A percentile compares a stretch with the other conserved stretches of the same genome.
Evolutionary conservation across 179 eudicot species (phyloP).

Genomic region (Nepenthes alata): DNA sequence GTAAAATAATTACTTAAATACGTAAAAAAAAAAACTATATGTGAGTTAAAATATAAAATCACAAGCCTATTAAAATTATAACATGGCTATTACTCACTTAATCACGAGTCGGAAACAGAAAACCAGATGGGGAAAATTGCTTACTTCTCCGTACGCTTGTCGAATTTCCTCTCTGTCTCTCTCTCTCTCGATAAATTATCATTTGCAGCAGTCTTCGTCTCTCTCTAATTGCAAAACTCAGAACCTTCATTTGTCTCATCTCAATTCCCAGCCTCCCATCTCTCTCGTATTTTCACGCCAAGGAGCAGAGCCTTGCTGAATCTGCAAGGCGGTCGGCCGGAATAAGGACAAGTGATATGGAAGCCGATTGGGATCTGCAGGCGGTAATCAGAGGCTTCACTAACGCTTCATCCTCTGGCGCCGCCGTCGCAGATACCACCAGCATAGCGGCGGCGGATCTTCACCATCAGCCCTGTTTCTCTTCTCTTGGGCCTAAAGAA

Average conservation of each 20-base stretch:
- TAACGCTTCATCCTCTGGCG: conserved; percentile 3
- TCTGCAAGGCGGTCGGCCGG: not conserved
- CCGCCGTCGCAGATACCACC: conserved; percentile 4
- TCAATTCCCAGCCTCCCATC: not conserved
- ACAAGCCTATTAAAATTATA: too few relatives aligned
- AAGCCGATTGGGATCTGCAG: conserved; percentile 56
- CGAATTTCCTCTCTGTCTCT: too few relatives aligned
- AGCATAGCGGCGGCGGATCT: conserved; percentile 2
- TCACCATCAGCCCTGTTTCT: not conserved
- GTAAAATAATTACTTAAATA: too few relatives aligned
- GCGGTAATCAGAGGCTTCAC: conserved; percentile 57
- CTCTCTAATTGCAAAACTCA: conserved; percentile 34
- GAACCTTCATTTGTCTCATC: conserved; percentile 39
- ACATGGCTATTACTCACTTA: too few relatives aligned
- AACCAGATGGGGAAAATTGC: too few relatives aligned
- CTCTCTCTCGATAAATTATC: too few relatives aligned
- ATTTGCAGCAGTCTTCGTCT: too few relatives aligned
- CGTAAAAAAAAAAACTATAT: too few relatives aligned
- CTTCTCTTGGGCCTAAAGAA: not conserved
- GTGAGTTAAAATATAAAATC: too few relatives aligned
- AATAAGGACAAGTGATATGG: conserved; percentile 15
- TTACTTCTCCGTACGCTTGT: too few relatives aligned
- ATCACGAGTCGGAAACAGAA: too few relatives aligned
- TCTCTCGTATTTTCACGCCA: not conserved
- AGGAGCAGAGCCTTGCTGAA: not conserved